phyloP scores from a whole-genome alignment of 2,329 filamentous ascomycete species.

The Fusarium protoensiforme region DNA sequence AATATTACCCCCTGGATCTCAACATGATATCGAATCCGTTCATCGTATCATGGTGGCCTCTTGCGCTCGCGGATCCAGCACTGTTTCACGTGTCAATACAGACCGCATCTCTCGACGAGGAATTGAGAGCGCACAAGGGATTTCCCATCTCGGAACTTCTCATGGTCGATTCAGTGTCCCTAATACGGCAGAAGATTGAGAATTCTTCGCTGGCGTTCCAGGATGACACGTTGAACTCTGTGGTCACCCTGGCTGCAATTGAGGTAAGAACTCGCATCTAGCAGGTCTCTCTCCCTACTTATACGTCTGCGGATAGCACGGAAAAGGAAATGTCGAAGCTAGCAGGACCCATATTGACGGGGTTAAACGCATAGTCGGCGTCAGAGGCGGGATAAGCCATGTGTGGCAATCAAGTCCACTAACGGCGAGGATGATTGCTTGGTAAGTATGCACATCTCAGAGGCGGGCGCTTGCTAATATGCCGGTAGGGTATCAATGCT shows the following conservation, averaged over 20 bases:
- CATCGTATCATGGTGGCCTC: slow-evolving; percentile 69
- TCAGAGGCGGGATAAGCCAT: slow-evolving; percentile 62
- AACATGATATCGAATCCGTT: slow-evolving; percentile 66
- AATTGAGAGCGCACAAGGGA: slow-evolving; percentile 61
- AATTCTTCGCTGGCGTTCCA: slow-evolving; percentile 59
- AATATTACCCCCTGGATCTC: slow-evolving; percentile 69
- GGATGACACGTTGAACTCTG: slow-evolving; percentile 66
- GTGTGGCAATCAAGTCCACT: slow-evolving; percentile 62
- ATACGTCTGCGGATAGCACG: slow-evolving; percentile 50
- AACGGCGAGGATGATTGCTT: slow-evolving; percentile 65
- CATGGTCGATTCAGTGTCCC: slow-evolving; percentile 66
- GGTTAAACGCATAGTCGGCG: slow-evolving; percentile 58
- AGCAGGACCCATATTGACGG: slow-evolving; percentile 62
- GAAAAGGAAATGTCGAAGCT: slow-evolving; percentile 61
- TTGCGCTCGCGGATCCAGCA: slow-evolving; percentile 65
- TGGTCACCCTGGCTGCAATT: slow-evolving; percentile 68
- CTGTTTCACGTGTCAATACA: slow-evolving; percentile 70
- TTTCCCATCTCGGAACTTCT: slow-evolving; percentile 65
- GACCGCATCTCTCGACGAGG: slow-evolving; percentile 67
- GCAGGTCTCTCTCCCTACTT: neutral
- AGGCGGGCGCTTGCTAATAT: neutral
- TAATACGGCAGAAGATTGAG: slow-evolving; percentile 62
- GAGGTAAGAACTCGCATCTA: slow-evolving; percentile 54
- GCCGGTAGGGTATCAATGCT: slow-evolving; percentile 66
- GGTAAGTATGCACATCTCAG: slow-evolving; percentile 50